phyloP scores from a whole-genome alignment of 2,329 filamentous ascomycete species.

The Ascochyta koolunga region DNA sequence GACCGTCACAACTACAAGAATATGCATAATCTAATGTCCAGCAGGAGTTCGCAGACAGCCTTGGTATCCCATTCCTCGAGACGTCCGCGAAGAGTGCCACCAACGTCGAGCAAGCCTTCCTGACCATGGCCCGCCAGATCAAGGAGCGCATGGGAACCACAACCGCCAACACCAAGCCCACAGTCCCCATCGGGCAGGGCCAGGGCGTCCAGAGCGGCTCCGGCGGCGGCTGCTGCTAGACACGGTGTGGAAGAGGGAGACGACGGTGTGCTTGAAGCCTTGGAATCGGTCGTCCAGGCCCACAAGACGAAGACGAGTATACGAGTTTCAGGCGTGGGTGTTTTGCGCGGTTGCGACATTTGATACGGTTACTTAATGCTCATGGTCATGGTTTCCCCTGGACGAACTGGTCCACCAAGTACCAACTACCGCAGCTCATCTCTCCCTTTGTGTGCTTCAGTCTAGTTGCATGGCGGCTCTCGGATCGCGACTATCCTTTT shows the following conservation, averaged over 20 bases:
- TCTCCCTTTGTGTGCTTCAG: neutral
- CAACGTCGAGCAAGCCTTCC: slow-evolving; percentile 99
- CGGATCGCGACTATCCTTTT: slow-evolving; percentile 1
- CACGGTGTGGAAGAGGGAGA: slow-evolving; percentile 3
- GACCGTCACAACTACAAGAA: too few species aligned
- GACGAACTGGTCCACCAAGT: slow-evolving; percentile 3
- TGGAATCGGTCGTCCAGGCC: slow-evolving; percentile 5
- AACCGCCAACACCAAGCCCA: slow-evolving; percentile 97
- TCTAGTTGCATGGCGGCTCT: neutral
- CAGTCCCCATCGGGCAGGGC: slow-evolving; percentile 92
- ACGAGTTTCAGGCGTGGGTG: slow-evolving; percentile 17
- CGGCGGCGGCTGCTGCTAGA: slow-evolving; percentile 89
- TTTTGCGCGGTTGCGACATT: slow-evolving; percentile 18
- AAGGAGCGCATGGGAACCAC: slow-evolving; percentile 99
- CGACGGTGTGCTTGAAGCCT: slow-evolving; percentile 4
- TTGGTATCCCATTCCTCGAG: slow-evolving; percentile 99
- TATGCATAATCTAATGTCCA: slow-evolving; percentile 21
- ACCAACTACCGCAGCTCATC: neutral
- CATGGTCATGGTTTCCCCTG: slow-evolving; percentile 17
- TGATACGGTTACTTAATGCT: slow-evolving; percentile 20
- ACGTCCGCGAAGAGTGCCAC: slow-evolving; percentile 99
- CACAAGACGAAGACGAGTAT: slow-evolving; percentile 9
- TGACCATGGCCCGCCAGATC: slow-evolving; percentile 99
- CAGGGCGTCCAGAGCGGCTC: slow-evolving; percentile 90
- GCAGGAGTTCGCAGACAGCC: slow-evolving; percentile 97